Base-by-base conservation (phyloP, 2,329 filamentous ascomycete genomes). In the Zopfia rhizophila region DNA sequence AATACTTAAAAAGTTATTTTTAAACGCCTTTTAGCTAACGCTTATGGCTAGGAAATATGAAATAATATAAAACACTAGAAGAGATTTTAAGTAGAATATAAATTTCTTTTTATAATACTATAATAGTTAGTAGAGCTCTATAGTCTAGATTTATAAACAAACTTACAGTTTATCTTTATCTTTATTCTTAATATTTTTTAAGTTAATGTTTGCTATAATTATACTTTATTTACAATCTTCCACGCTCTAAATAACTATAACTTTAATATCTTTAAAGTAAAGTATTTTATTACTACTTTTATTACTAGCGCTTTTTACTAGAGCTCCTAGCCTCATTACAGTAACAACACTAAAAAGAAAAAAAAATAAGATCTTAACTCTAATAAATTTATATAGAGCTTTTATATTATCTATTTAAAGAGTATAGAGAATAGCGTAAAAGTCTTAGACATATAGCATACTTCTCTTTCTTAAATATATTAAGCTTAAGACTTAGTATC, bases 321-420 rank as follows among this genome's bases (percentile, higher is more conserved):
- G 30, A 5, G 56, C 53, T 42, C 52, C 40, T 23, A 41, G 58
- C 27, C 51, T 38, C 23, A 45, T 58, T 17, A 40, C 55, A 35
- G 38, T 62, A 51, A 48, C 52, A 25, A 52, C 53, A 30, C 49
- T 56, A n/a, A 62, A 45, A 10, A 62, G 55, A 7, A 62, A 46
- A 29, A 62, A 56, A 10, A 56, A 45, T n/a, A 36, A 55, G 30
- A 62, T 52, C 13, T 56, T 30, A 17, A 58, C 36, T 38, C 47
- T 41, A 25, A 60, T 53, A 37, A 44, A 58, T 12, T 55, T 37
- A 48, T 60, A 25, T 18, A 60, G 51, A 10, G 46, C 43, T 41
- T 51, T 60, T 7, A 35, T 49, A 37, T 60, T 38, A 24, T 59
- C 43, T 2, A 58, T 48, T 50, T 25, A 55, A n/a, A 58, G 48